These are phyloP conservation scores for Magnolia sinica DNA, from an alignment of 164 flowering plant species.

Conservation along the genomic window DNA sequence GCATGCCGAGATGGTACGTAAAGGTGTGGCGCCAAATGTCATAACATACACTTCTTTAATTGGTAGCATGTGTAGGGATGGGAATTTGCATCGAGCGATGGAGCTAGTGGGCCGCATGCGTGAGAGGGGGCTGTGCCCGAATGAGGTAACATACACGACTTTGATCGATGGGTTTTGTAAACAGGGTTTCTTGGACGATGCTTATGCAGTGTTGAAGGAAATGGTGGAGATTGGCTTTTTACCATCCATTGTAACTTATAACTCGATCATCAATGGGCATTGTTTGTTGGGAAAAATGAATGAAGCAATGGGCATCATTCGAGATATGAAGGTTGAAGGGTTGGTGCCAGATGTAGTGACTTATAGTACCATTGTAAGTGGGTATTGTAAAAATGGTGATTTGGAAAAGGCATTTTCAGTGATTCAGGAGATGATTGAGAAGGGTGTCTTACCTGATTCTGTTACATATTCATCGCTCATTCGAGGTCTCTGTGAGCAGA, in stretches of 20 bases:
- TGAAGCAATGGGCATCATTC: slow-evolving; percentile 44
- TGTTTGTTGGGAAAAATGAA: slow-evolving; percentile 58
- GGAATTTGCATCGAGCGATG: slow-evolving; percentile 64
- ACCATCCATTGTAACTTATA: slow-evolving; percentile 70
- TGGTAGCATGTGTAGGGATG: slow-evolving; percentile 71
- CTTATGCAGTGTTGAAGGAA: slow-evolving; percentile 45
- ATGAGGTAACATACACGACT: slow-evolving; percentile 71
- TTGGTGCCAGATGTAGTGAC: slow-evolving; percentile 68
- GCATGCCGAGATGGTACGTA: slow-evolving; percentile 67
- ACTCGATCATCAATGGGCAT: slow-evolving; percentile 70
- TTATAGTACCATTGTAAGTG: slow-evolving; percentile 64
- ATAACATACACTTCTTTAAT: slow-evolving; percentile 80
- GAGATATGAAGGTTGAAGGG: slow-evolving; percentile 54
- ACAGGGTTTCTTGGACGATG: slow-evolving; percentile 61
- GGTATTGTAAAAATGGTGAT: slow-evolving; percentile 50
- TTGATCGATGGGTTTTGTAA: slow-evolving; percentile 79
- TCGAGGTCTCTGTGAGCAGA: slow-evolving; percentile 69
- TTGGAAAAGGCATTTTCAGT: slow-evolving; percentile 58
- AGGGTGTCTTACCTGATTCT: slow-evolving; percentile 61
- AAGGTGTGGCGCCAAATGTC: slow-evolving; percentile 72
- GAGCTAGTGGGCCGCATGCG: slow-evolving; percentile 70
- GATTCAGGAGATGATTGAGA: slow-evolving; percentile 54
- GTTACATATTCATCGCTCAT: slow-evolving; percentile 71
- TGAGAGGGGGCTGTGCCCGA: slow-evolving; percentile 59
- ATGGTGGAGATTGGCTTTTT: slow-evolving; percentile 54